Conservation (phyloP, 352 stramenopile genomes). For the Globisporangium ultimum region DNA sequence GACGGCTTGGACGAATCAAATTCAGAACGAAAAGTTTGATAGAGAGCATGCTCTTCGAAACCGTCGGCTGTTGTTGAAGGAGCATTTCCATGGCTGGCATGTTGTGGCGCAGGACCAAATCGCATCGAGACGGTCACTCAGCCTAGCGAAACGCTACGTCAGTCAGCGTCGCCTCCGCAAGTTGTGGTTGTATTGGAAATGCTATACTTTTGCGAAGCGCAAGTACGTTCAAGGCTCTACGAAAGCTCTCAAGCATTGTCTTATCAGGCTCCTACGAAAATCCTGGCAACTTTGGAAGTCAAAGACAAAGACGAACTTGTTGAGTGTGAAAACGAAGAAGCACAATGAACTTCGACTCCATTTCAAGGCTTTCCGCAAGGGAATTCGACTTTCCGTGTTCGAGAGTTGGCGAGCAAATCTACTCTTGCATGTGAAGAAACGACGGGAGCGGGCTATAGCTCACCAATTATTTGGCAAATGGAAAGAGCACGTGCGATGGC, state of each 20-base stretch:
- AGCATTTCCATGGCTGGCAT: conserved; percentile 43
- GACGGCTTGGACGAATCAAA: conserved; percentile 28
- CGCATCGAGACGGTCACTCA: conserved; percentile 38
- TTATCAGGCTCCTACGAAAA: conserved; percentile 53
- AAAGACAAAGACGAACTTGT: conserved; percentile 34
- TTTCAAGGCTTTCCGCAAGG: conserved; percentile 46
- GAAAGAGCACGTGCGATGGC: conserved; percentile 13
- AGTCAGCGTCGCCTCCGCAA: conserved; percentile 60
- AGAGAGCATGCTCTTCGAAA: conserved; percentile 18
- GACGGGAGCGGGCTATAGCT: conserved; percentile 20
- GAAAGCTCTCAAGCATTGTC: conserved; percentile 79
- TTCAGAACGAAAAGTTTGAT: conserved; percentile 15
- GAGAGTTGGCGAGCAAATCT: conserved; percentile 26
- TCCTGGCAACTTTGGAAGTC: conserved; percentile 53
- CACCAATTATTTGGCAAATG: conserved; percentile 21
- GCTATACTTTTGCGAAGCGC: conserved; percentile 57
- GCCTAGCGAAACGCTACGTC: conserved; percentile 53
- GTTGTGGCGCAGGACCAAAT: conserved; percentile 28
- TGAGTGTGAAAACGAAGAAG: conserved; percentile 46
- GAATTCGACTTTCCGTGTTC: conserved; percentile 21
- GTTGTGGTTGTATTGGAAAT: conserved; percentile 78
- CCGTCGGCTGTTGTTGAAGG: conserved; percentile 20
- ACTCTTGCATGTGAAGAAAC: conserved; percentile 23
- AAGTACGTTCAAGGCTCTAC: conserved; percentile 68
- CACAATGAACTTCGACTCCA: conserved; percentile 34